Evolutionary conservation across 208 protist species (phyloP).

Genomic region (Wallacemonas sp.): DNA sequence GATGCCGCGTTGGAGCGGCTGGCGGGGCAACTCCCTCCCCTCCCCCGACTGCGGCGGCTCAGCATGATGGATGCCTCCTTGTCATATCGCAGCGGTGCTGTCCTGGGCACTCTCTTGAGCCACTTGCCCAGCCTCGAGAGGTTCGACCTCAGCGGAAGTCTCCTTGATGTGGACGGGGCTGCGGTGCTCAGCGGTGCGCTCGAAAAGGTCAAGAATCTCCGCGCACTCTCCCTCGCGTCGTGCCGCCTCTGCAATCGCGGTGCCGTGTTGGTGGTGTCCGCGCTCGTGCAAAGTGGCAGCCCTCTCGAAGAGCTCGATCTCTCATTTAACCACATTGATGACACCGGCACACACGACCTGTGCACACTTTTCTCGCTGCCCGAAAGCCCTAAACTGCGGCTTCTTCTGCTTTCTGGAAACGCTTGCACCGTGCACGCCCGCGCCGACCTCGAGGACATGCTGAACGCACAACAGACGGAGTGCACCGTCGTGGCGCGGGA

Average conservation of each 20-base stretch:
- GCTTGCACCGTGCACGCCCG: constrained; percentile 33
- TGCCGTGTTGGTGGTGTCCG: constrained; percentile 39
- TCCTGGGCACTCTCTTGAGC: constrained; percentile 42
- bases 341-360: constrained; percentile 50
- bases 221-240: constrained; percentile 34
- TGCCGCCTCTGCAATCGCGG: constrained; percentile 58
- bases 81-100: constrained; percentile 39
- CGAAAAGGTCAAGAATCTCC: constrained; percentile 34
- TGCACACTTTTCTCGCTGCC: constrained; percentile 30
- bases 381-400: constrained; percentile 32
- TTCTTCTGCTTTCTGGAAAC: constrained; percentile 57
- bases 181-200: constrained; percentile 44
- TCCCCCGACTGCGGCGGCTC: constrained; percentile 39
- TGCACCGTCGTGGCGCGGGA: constrained; percentile 55
- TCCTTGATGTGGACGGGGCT: constrained; percentile 58
- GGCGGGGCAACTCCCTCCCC: constrained; percentile 17
- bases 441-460: constrained; percentile 31
- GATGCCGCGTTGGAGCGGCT: constrained; percentile 31
- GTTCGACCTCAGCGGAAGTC: constrained; percentile 50
- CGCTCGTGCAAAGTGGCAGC: constrained; percentile 31
- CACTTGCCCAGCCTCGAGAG: constrained; percentile 39
- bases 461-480: constrained; percentile 28
- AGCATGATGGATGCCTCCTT: constrained; percentile 51
- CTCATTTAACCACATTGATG: constrained; percentile 60
- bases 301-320: constrained; percentile 64